phyloP scores from a whole-genome alignment of 2,329 filamentous ascomycete species.

The Pseudogymnoascus sp. region DNA sequence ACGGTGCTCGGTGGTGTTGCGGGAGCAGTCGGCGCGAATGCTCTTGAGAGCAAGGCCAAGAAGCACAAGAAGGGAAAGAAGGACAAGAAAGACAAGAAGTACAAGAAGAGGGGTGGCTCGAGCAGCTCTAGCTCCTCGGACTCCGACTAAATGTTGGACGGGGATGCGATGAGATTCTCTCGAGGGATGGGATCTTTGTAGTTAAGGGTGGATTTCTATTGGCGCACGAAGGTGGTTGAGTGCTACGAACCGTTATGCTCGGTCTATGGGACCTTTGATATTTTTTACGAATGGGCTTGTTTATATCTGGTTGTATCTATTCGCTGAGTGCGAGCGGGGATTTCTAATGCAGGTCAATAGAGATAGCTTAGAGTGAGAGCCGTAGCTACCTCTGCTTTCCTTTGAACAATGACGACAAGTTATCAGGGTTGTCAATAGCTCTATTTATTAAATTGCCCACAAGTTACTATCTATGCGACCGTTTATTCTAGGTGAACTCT shows the following conservation, averaged over 20 bases:
- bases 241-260: background rate
- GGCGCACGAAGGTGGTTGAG: background rate
- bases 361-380: background rate
- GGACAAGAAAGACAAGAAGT: constrained; percentile 17
- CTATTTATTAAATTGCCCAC: background rate
- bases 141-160: background rate
- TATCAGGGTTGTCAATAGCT: background rate
- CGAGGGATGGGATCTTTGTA: background rate
- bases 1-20: constrained; percentile 44
- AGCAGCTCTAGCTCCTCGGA: constrained; percentile 1
- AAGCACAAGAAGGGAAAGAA: constrained; percentile 27
- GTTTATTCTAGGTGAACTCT: background rate
- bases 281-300: background rate
- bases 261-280: background rate
- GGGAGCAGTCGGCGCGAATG: constrained; percentile 48
- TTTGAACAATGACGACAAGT: background rate
- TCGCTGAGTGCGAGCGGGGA: background rate
- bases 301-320: background rate
- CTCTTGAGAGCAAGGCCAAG: constrained; percentile 38
- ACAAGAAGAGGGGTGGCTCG: constrained; percentile 10
- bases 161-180: background rate
- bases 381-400: background rate
- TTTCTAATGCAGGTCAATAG: constrained; percentile 4
- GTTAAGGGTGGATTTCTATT: constrained; percentile 1
- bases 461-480: background rate